Base-by-base conservation (phyloP, 768 basidiomycete genomes). In the Boletus subparvulus region DNA sequence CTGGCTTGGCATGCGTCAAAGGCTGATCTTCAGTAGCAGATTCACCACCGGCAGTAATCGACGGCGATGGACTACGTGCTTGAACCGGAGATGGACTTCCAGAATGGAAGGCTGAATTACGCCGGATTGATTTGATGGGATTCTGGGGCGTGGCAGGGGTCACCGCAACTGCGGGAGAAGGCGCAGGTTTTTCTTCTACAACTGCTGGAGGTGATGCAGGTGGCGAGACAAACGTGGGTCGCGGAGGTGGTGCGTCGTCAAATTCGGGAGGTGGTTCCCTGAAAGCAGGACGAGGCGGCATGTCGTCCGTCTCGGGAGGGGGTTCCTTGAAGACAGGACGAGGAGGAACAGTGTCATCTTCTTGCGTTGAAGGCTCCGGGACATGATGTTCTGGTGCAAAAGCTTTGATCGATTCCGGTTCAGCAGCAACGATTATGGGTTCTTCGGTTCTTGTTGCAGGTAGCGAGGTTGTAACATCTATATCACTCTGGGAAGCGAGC, bases 261-360 rank as follows among this genome's bases (percentile, higher is more conserved):
- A 71, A 60, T 71, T 87, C 87, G 4, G 83, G 83, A 26, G 83
- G 81, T 9, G 86, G 87, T 52, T 85, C 84, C 64, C 77, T 87
- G 71, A 87, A 89, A 0, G 68, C 55, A 6, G 85, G 86, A 35
- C 75, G 74, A 4, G 69, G 60, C 17, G 73, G 68, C 12, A 53
- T 26, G 49, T 66, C 68, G 14, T 73, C 71, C 8, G 42, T 54
- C 50, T 72, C 73, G 6, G 83, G 82, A 33, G 82, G 81, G 12
- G 86, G 86, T 56, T 85, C 84, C 64, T 80, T 87, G 71, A 87
- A 89, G 2, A 65, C 50, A 0, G 85, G 86, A 21, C 75, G 75
- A 13, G 64, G 64, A 33, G 71, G 69, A 28, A 16, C 37, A 46
- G 32, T 44, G 9, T 59, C 56, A 30, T 65, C 61, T 21, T 73